These are phyloP conservation scores for Eucalyptus tenuipes DNA, from an alignment of 345 rosid species.

Conservation along the genomic window DNA sequence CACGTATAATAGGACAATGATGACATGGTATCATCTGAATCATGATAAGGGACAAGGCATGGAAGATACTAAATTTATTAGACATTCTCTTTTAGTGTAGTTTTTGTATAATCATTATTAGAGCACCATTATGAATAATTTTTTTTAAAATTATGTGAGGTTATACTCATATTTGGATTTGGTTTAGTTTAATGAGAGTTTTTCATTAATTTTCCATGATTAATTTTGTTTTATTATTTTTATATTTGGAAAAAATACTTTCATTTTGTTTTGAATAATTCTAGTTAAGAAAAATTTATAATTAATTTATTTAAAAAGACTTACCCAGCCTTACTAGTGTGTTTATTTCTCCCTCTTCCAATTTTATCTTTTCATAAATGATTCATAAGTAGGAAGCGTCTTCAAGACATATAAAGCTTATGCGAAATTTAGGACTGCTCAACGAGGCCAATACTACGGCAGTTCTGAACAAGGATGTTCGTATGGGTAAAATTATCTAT, in stretches of 20 bases:
- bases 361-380: neutral
- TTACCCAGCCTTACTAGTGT: neutral
- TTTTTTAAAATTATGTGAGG: neutral
- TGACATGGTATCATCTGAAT: neutral
- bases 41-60: neutral
- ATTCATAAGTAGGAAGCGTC: neutral
- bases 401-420: neutral
- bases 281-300: neutral
- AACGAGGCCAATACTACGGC: rapidly evolving
- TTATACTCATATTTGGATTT: neutral
- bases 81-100: neutral
- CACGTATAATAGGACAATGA: neutral
- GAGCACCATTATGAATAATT: neutral
- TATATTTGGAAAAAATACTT: too few species aligned
- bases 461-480: neutral
- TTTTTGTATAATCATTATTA: neutral
- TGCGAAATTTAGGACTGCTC: neutral
- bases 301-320: neutral
- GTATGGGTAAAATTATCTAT: neutral
- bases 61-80: neutral
- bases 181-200: neutral
- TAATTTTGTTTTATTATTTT: neutral
- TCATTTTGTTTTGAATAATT: too few species aligned
- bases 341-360: neutral
- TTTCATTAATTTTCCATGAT: neutral